Percentiles rank a stretch among this genome's conserved stretches.
These are phyloP conservation scores for Rhizopogon vulgaris DNA, from an alignment of 768 basidiomycete genomes.

Conservation along the genomic window DNA sequence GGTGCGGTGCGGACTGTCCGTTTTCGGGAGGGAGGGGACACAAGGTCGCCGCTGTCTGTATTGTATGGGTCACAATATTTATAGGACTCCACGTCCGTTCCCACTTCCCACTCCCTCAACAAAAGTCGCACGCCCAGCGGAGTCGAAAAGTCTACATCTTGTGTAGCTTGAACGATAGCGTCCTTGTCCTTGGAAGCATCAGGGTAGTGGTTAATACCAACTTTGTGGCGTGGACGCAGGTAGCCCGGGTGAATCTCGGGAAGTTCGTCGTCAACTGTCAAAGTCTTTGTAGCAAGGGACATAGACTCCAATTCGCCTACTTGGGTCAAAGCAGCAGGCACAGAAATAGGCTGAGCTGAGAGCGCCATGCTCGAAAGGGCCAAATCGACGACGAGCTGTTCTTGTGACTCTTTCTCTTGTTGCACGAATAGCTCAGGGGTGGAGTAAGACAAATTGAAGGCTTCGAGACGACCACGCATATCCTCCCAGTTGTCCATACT, in stretches of 20 bases:
- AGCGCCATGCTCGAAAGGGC: conserved; percentile 53
- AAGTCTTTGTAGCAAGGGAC: conserved; percentile 41
- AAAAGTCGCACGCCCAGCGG: conserved; percentile 57
- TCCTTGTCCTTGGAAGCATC: conserved; percentile 21
- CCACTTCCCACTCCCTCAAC: conserved; percentile 62
- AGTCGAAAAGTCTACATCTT: conserved; percentile 20
- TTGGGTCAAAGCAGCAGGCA: conserved; percentile 20
- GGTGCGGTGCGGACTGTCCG: conserved; percentile 1
- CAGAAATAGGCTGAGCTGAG: conserved; percentile 37
- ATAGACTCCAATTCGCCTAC: conserved; percentile 41
- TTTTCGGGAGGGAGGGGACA: conserved; percentile 11
- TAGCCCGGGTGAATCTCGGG: conserved; percentile 59
- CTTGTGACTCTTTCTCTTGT: conserved; percentile 48
- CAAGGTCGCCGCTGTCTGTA: conserved; percentile 16
- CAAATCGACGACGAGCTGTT: conserved; percentile 61
- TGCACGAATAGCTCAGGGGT: conserved; percentile 33
- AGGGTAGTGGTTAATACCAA: conserved; percentile 20
- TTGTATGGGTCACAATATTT: conserved; percentile 53
- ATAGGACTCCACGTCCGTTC: conserved; percentile 44
- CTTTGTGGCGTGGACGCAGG: conserved; percentile 42
- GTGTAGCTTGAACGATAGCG: conserved; percentile 5
- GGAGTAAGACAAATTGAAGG: conserved; percentile 37
- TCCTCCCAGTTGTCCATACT: conserved; percentile 27
- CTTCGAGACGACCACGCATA: conserved; percentile 33
- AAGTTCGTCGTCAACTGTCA: conserved; percentile 50